Evolutionary conservation across 169 alveolate genomes (phyloP), one percentile per base, ranked within the genome.

Genomic region (Cryptosporidium ryanae): DNA sequence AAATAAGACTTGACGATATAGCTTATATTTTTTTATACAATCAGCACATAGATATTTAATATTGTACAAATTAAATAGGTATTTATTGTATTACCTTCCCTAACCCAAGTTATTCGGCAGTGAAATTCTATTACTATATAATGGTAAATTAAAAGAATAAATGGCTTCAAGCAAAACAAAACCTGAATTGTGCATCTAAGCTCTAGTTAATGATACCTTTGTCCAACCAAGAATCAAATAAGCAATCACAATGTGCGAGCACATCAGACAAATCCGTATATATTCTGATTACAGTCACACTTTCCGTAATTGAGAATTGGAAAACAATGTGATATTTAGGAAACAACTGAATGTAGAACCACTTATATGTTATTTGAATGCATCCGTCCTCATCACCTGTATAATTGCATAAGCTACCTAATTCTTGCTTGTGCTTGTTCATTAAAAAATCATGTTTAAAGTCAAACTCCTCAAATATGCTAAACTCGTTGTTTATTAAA

Each of bases 401-500:
- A 54, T 54, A 1, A 0, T 63, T 6, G 10, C 5, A 31, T 18
- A 55, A 31, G 18, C 25, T 76, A 1, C 34, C 12, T 25, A 29
- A 31, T 13, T 44, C 31, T 32, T 13, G 17, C 13, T 52, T 31
- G 2, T n/a, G 10, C 23, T 71, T 17, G 15, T n/a, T 15, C 38
- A 76, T 76, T 61, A 76, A 44, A 32, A 76, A 29, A 44, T 76
- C 87, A 76, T 76, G 87, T n/a, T 76, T 38, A 61, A 76, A 76
- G 29, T 76, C 87, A 61, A 76, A 76, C 0, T 61, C 64, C 32
- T 76, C 87, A 0, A 25, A 17, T 23, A 55, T 76, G 13, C 12
- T 17, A 29, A 76, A 57, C 63, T 76, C 32, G 15, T 29, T 48
- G 21, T 76, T 23, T 57, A 76, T 54, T 8, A 34, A 7, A 13